Percentiles rank a stretch among this genome's conserved stretches.
Evolutionary conservation across 208 protist species (phyloP).

Genomic region (Sergeia podlipaevii): DNA sequence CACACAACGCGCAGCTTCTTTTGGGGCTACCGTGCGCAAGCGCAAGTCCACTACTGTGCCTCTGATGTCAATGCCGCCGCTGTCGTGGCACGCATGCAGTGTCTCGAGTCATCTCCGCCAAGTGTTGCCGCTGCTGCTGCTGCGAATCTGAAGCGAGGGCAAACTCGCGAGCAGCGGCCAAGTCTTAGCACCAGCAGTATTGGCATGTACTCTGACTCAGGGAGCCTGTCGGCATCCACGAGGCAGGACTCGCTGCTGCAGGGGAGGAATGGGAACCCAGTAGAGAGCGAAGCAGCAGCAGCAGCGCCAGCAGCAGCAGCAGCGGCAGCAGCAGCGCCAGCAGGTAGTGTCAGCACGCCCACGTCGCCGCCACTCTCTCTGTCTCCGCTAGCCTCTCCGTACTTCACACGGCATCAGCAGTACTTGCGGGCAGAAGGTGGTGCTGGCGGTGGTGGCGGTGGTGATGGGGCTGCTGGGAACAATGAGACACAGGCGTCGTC

Average conservation of each 20-base stretch:
- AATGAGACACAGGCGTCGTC: too few relatives aligned
- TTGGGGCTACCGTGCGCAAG: constrained; percentile 15
- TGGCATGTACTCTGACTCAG: too few relatives aligned
- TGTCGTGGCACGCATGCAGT: constrained; percentile 11
- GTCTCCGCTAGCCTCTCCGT: neutral
- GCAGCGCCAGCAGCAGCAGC: constrained; percentile 2
- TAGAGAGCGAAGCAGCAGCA: neutral
- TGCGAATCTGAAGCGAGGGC: too few relatives aligned
- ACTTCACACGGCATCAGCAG: neutral
- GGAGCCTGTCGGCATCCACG: neutral
- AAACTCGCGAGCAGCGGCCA: neutral
- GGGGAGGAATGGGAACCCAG: neutral
- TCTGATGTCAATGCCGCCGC: neutral
- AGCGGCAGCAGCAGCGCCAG: constrained; percentile 4
- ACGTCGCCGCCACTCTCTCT: neutral
- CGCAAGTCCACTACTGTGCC: constrained; percentile 5
- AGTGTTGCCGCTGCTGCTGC: neutral
- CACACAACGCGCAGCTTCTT: constrained; percentile 5
- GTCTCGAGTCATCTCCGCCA: neutral
- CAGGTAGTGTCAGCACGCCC: too few relatives aligned
- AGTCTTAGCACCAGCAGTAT: neutral
- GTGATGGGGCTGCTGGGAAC: too few relatives aligned
- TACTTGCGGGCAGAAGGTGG: neutral
- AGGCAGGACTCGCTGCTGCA: neutral
- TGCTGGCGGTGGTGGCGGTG: neutral